phyloP scores from a whole-genome alignment of 2,329 filamentous ascomycete species.

The Blastomyces silverae region DNA sequence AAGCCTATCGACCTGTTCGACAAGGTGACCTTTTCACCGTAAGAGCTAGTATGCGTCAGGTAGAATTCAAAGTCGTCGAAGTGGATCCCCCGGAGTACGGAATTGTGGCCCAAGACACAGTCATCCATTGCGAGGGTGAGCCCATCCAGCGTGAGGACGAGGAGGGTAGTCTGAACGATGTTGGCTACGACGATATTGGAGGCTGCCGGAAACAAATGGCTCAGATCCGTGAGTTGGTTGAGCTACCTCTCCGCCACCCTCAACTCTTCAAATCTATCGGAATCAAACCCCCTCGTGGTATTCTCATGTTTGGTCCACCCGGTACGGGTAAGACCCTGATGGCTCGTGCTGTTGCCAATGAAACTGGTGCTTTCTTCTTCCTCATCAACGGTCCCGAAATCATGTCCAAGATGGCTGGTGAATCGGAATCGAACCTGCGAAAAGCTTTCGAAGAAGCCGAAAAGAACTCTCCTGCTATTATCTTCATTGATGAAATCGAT shows the following conservation, averaged over 20 bases:
- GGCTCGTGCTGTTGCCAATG: slow-evolving; percentile 97
- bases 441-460: slow-evolving; percentile 99
- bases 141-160: slow-evolving; percentile 97
- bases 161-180: slow-evolving; percentile 98
- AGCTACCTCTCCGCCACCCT: slow-evolving; percentile 90
- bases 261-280: slow-evolving; percentile 99
- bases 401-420: slow-evolving; percentile 99
- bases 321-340: slow-evolving; percentile 99
- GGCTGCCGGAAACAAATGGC: slow-evolving; percentile 99
- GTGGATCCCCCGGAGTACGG: slow-evolving; percentile 97
- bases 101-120: slow-evolving; percentile 96
- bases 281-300: slow-evolving; percentile 98
- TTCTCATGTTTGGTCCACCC: slow-evolving; percentile 90
- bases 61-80: slow-evolving; percentile 99
- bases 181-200: slow-evolving; percentile 98
- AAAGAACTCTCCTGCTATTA: slow-evolving; percentile 98
- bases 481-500: slow-evolving; percentile 99
- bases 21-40: slow-evolving; percentile 98
- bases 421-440: slow-evolving; percentile 94
- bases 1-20: slow-evolving; percentile 93
- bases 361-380: slow-evolving; percentile 99
- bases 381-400: slow-evolving; percentile 98
- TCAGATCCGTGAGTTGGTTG: slow-evolving; percentile 97
- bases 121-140: slow-evolving; percentile 98
- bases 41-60: slow-evolving; percentile 95